Evolutionary conservation across 2,329 filamentous ascomycete genomes (phyloP), one percentile per base, ranked within the genome.

Genomic region (Botryosphaeria dothidea): DNA sequence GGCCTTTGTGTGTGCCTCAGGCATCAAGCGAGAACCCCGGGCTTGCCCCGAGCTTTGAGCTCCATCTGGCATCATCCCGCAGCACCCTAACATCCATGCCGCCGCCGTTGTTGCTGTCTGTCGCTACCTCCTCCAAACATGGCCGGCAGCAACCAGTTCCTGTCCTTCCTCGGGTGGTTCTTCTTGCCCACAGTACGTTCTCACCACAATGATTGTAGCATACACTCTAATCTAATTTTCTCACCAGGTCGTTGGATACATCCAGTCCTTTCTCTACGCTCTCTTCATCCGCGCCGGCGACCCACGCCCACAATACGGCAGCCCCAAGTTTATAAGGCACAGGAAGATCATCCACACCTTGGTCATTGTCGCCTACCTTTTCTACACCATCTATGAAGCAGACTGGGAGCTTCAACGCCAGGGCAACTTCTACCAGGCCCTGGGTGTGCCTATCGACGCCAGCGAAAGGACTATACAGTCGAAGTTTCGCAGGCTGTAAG

Each of bases 371-470:
- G 80, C 86, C 67, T 99, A 98, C 80, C 91, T 98, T 41, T 80
- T 90, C 69, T 97, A 97, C 83, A 97, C 93, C 52, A 88, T 98
- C 72, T 95, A 93, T 81, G 94, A 98, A 80, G 90, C 92, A 72
- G 92, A 96, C 83, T 88, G 91, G 81, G 88, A 92, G 68, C 84
- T 97, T 29, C 90, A 87, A 68, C 81, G 84, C 49, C 81, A 84
- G 1, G 88, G 90, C 19, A 89, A 92, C 77, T 97, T 91, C 81
- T 98, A 97, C 80, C 82, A 86, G 52, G 85, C 90, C 68, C 86
- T 99, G 0, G 88, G 88, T 38, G 85, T 97, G 0, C 82, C 89
- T 13, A 83, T 89, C 41, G 77, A 85, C 65, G 90, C 91, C 11
- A 84, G 86, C 62, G 92, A 96, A 62, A 86, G 86, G 71, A 88